A percentile compares a stretch with the other conserved stretches of the same genome.
Conservation (phyloP, 2,329 filamentous ascomycete genomes). For the Trichoderma aggressivum region DNA sequence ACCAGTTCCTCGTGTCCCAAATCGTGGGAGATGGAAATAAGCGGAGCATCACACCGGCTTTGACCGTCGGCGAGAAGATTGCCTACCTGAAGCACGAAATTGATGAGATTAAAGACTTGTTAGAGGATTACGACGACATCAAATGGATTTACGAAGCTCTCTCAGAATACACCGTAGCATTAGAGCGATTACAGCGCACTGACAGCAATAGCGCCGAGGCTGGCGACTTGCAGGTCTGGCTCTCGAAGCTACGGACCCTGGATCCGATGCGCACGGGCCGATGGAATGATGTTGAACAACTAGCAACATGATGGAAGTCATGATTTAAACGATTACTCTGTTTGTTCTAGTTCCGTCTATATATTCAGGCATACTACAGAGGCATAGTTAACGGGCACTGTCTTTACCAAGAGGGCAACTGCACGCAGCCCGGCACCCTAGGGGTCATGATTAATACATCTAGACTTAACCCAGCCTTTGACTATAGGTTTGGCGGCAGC, state of each 20-base stretch:
- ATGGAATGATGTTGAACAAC: constrained; percentile 58
- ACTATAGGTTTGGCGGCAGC: background rate
- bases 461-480: background rate
- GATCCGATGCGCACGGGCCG: constrained; percentile 72
- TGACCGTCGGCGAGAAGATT: constrained; percentile 56
- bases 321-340: background rate
- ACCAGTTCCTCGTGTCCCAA: constrained; percentile 73
- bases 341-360: background rate
- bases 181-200: constrained; percentile 54
- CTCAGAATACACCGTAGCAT: constrained; percentile 65
- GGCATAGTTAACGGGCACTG: background rate
- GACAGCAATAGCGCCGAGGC: constrained; percentile 42
- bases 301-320: background rate
- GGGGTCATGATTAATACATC: background rate
- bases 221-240: constrained; percentile 52
- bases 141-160: constrained; percentile 91
- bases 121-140: constrained; percentile 55
- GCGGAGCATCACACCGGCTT: constrained; percentile 46
- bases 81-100: constrained; percentile 68
- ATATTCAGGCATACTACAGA: background rate
- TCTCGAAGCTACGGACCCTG: constrained; percentile 62
- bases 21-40: constrained; percentile 43
- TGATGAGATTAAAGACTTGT: constrained; percentile 64
- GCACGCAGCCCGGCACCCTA: background rate
- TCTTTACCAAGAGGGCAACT: background rate